Percentiles rank a stretch among this genome's conserved stretches.
Conservation (phyloP, 129 eudicot species). For the Apium graveolens region DNA sequence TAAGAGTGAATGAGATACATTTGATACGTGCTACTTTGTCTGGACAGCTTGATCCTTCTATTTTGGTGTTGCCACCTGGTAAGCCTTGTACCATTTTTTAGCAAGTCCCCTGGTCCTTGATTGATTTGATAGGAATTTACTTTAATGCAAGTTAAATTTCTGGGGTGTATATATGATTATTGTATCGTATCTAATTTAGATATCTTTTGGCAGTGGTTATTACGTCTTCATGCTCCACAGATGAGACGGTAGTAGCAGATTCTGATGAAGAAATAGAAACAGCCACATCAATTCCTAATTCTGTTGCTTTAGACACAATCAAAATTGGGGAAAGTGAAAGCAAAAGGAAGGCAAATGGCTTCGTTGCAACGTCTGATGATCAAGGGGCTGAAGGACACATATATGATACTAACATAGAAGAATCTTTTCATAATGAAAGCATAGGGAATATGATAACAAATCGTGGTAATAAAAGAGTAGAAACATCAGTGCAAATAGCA, state of each 20-base stretch:
- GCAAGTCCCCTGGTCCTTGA: neutral
- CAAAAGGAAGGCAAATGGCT: constrained; percentile 7
- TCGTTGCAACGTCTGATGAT: constrained; percentile 23
- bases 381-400: constrained; percentile 22
- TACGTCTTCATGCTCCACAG: constrained; percentile 95
- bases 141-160: neutral
- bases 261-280: constrained; percentile 84
- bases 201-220: constrained; percentile 54
- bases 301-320: constrained; percentile 19
- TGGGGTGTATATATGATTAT: neutral
- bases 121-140: neutral
- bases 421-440: constrained; percentile 17
- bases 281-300: constrained; percentile 36
- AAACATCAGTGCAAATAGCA: constrained; percentile 10
- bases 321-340: constrained; percentile 33
- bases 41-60: constrained; percentile 64
- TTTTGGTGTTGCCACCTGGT: constrained; percentile 68
- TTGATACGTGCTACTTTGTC: constrained; percentile 62
- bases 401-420: constrained; percentile 13
- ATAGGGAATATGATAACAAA: constrained; percentile 18
- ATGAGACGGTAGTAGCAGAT: constrained; percentile 97
- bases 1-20: constrained; percentile 54
- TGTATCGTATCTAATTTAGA: constrained; percentile 1
- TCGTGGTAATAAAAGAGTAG: constrained; percentile 15
- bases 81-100: constrained; percentile 14